Base-by-base conservation (phyloP, 148 eudicot species). In the Polygonum maritimum region DNA sequence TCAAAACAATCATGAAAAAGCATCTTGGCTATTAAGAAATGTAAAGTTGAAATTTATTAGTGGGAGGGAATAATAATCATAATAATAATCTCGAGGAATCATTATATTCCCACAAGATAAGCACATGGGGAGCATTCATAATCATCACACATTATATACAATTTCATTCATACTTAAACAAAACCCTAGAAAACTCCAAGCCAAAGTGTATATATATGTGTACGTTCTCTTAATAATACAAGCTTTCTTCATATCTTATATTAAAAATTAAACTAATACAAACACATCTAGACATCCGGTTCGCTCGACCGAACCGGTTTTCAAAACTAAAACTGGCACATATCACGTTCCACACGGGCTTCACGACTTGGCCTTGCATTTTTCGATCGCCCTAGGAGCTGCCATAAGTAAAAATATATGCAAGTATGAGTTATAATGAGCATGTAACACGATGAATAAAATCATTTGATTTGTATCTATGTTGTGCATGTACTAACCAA, bases 311-410 rank as follows among this genome's bases (percentile, higher is more conserved):
- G 36, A 60, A 60, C 67, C 36, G 67, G 67, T 55, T 15, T 26
- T 31, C 67, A 60, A 60, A 60, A 7, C 67, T 60, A 60, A 60
- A 60, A 60, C 36, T 60, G 36, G 12, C 13, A 60, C 67, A 60
- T 26, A 26, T 60, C 36, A 54, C 60, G 19, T 54, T 54, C 2
- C 26, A 33, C 67, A 31, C 10, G 22, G 31, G 31, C 26, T 26
- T 60, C 26, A 60, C 67, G 26, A 60, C 38, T 22, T 31, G 33
- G 67, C 67, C 81, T 88, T 86, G 89, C 91, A 86, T 39, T 88
- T 86, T 76, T 88, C 91, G 12, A 88, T 82, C 31, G 91, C 89
- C 33, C 91, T 84, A 63, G 91, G 91, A 48, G 91, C 90, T 88
- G 86, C 85, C 82, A 75, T 15, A 12, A 4, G 10, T 22, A 60